Conservation (phyloP, 768 basidiomycete species). For the Tulasnella sp. region DNA sequence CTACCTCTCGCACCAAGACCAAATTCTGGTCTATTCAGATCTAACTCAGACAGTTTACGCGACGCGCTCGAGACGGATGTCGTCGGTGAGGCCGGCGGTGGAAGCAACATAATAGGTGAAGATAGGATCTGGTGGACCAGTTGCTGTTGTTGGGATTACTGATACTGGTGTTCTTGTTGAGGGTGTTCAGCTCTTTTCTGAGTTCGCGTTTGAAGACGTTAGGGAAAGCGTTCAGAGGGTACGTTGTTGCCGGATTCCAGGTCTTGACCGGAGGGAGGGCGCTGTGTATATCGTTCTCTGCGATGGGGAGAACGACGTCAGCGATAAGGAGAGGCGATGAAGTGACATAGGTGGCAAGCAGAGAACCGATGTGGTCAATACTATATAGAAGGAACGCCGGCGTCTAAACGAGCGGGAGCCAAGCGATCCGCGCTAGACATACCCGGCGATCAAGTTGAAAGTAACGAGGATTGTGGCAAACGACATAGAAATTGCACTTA, state of each 20-base stretch:
- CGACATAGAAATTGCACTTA: no score
- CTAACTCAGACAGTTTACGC: not conserved
- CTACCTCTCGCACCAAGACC: not conserved
- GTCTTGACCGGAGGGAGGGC: not conserved
- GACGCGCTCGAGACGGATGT: not conserved
- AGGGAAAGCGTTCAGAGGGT: no score
- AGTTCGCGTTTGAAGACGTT: not conserved
- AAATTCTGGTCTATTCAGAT: not conserved
- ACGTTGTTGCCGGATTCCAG: no score
- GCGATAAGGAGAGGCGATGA: not conserved
- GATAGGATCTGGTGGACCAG: not conserved
- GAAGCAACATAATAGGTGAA: not conserved
- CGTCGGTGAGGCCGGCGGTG: not conserved
- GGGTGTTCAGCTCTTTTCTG: not conserved
- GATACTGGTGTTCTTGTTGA: not conserved
- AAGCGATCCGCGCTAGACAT: no score
- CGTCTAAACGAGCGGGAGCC: no score
- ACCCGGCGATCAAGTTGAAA: no score
- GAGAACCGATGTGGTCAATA: not conserved
- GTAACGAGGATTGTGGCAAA: no score
- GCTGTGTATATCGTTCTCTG: not conserved
- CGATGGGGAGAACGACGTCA: no score
- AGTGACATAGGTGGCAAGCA: not conserved
- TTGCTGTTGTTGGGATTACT: not conserved
- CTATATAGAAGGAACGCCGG: not conserved